phyloP scores from a whole-genome alignment of 345 rosid genomes.

The Salix exigua region DNA sequence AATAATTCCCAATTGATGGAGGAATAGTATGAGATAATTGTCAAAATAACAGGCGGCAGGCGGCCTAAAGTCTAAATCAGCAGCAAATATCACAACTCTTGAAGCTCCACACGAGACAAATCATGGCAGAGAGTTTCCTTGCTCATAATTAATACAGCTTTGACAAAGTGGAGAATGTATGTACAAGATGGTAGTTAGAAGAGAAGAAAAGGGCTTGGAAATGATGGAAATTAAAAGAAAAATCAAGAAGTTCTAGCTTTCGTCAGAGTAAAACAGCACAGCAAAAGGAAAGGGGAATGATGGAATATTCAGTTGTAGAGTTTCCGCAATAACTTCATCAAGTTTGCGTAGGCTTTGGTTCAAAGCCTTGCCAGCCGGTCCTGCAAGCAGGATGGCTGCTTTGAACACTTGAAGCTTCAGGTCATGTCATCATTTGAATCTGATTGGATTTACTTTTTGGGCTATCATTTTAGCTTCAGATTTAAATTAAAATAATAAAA shows the following conservation, averaged over 20 bases:
- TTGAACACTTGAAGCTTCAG: background rate
- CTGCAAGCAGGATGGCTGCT: background rate
- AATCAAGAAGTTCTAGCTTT: too few relatives aligned
- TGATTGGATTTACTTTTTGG: too few relatives aligned
- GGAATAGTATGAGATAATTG: background rate
- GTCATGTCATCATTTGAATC: background rate
- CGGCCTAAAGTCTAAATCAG: background rate
- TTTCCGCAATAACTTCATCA: background rate
- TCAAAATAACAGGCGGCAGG: background rate
- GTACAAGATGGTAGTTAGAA: background rate
- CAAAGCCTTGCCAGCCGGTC: background rate
- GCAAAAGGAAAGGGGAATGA: background rate
- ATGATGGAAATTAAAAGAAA: too few relatives aligned
- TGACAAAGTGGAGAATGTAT: background rate
- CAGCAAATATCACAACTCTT: background rate
- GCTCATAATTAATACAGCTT: background rate
- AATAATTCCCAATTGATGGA: constrained; percentile 2
- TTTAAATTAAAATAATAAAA: too few relatives aligned
- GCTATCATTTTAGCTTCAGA: too few relatives aligned
- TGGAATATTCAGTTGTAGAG: background rate
- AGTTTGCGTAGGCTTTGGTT: background rate
- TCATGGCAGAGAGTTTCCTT: background rate
- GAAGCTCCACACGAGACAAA: background rate
- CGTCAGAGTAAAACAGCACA: background rate
- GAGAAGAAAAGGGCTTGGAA: background rate